Conservation (phyloP, 805 yeast species). For the Candida ortonii region DNA sequence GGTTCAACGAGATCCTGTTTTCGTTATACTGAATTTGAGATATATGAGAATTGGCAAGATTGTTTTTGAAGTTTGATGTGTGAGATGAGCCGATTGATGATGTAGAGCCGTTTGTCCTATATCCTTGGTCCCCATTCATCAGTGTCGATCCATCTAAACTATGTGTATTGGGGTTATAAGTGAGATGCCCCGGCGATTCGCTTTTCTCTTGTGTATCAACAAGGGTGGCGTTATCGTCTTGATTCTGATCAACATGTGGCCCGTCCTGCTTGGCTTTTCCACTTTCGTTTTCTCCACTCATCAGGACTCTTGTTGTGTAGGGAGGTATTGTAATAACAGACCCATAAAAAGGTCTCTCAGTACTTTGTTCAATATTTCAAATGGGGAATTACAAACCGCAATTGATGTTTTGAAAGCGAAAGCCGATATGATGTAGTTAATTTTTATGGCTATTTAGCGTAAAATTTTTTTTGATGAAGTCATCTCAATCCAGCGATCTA, state of each 20-base stretch:
- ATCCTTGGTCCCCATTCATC: conserved; percentile 22
- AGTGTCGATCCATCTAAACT: conserved; percentile 31
- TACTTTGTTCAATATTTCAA: too few species aligned
- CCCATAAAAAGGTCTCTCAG: too few species aligned
- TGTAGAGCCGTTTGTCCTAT: conserved; percentile 6
- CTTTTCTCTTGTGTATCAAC: conserved; percentile 10
- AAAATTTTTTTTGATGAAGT: too few species aligned
- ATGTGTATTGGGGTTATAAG: conserved; percentile 19
- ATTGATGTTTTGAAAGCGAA: too few species aligned
- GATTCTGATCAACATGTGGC: conserved; percentile 5
- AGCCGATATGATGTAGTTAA: too few species aligned
- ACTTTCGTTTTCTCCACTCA: conserved; percentile 7
- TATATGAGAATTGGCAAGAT: conserved; percentile 43
- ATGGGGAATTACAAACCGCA: too few species aligned
- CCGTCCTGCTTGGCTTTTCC: neutral
- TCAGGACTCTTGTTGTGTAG: neutral
- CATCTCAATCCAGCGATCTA: too few species aligned
- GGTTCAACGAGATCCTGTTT: conserved; percentile 60
- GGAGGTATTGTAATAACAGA: too few species aligned
- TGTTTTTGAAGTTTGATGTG: conserved; percentile 20
- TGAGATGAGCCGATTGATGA: conserved; percentile 13
- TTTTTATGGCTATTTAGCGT: too few species aligned
- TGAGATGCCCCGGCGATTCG: conserved; percentile 19
- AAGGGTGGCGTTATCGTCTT: conserved; percentile 25
- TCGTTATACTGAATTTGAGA: conserved; percentile 77